phyloP scores from a whole-genome alignment of 495 filamentous ascomycete species.

The Pseudevernia furfuracea region DNA sequence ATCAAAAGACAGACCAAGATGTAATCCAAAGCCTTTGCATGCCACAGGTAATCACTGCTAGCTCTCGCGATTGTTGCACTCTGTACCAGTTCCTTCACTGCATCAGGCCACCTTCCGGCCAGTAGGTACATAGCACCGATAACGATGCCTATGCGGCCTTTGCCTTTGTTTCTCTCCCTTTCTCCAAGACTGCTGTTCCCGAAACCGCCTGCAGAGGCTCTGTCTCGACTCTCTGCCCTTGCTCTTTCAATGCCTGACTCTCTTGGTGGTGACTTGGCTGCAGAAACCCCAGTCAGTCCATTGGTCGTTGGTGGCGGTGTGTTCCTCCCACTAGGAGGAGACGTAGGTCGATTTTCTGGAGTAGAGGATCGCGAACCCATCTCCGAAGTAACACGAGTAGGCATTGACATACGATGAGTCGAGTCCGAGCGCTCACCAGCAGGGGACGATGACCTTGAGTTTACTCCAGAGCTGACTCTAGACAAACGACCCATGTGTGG shows the following conservation, averaged over 20 bases:
- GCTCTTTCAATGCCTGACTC: slow-evolving; percentile 23
- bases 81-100: slow-evolving; percentile 76
- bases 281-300: slow-evolving; percentile 31
- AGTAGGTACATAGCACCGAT: slow-evolving; percentile 81
- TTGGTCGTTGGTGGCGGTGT: slow-evolving; percentile 66
- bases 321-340: slow-evolving; percentile 37
- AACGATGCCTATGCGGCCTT: slow-evolving; percentile 70
- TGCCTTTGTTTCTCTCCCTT: slow-evolving; percentile 71
- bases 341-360: slow-evolving; percentile 42
- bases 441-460: slow-evolving; percentile 20
- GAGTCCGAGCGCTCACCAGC: slow-evolving; percentile 10
- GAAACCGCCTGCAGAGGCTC: slow-evolving; percentile 77
- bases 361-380: slow-evolving; percentile 46
- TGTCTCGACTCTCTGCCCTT: slow-evolving; percentile 57
- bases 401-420: slow-evolving; percentile 73
- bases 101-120: slow-evolving; percentile 83
- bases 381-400: slow-evolving; percentile 49
- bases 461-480: slow-evolving; percentile 11
- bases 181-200: slow-evolving; percentile 67
- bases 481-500: slow-evolving; percentile 15
- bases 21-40: slow-evolving; percentile 88
- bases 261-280: slow-evolving; percentile 15
- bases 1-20: slow-evolving; percentile 75
- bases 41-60: slow-evolving; percentile 88
- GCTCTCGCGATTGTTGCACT: slow-evolving; percentile 68